Evolutionary conservation across 768 basidiomycete species (phyloP), one percentile per base, ranked within the genome.

Genomic region (Tricholomella constricta): DNA sequence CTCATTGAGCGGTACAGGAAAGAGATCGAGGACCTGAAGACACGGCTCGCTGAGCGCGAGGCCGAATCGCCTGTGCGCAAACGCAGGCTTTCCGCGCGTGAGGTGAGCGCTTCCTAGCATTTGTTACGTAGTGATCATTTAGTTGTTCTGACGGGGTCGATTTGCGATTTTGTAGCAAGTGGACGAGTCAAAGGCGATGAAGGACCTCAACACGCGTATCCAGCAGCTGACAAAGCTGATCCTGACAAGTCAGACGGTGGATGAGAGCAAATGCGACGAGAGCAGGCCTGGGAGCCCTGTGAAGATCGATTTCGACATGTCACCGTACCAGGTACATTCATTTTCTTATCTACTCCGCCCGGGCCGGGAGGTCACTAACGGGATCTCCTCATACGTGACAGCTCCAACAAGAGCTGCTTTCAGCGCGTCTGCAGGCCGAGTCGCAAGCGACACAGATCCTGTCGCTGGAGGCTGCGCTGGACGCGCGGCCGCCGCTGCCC

Each of bases 1-100:
- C 78, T 97, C 35, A 90, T 99, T 56, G 92, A 96, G 73, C 82
- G 93, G 45, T 98, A 98, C 67, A 83, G 91, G 60, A 91, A 89
- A 62, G 94, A 98, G 72, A 96, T 99, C 49, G 94, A 95, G 44
- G 88, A 90, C 36, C 83, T 99, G 48, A 90, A 87, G 74, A 73
- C 68, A 2, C 81, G 91, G 36, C 76, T 95, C 36, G 71, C 78
- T 12, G 89, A 90, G 56, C 76, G 84, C 34, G 88, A 90, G 65
- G 79, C 82, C 8, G 86, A 86, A 45, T 85, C 82, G 12, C 73
- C 75, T 47, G 73, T 75, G 23, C 69, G 73, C 32, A 69, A 72
- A 51, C 72, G 82, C 51, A 70, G 82, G 37, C 66, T 84, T 29
- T 80, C 79, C 38, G 78, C 78, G 8, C 72, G 78, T 42, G 80